phyloP scores from a whole-genome alignment of 306 rosid species.

The Chamaecrista fasciculata region DNA sequence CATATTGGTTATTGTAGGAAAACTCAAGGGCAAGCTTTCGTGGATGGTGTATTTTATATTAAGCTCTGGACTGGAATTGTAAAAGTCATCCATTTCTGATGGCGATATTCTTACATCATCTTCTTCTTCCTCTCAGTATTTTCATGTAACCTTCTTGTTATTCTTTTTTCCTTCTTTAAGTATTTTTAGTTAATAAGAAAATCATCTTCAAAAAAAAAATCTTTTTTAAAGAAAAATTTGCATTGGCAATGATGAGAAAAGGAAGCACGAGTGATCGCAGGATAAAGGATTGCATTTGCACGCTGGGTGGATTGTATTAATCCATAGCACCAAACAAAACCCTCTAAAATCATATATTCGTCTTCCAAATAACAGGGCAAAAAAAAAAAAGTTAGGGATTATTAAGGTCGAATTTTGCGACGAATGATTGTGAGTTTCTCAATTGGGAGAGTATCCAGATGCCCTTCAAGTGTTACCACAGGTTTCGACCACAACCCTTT shows the following conservation, averaged over 20 bases:
- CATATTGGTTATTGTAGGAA: conserved; percentile 16
- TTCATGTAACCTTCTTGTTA: conserved; percentile 9
- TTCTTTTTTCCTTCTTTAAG: not conserved
- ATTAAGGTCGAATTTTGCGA: conserved; percentile 29
- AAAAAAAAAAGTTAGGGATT: conserved; percentile 10
- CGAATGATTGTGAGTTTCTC: conserved; percentile 35
- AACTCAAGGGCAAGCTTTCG: conserved; percentile 5
- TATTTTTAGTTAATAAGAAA: too few species aligned
- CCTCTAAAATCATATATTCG: conserved; percentile 33
- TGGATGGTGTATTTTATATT: not conserved
- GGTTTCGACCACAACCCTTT: conserved; percentile 25
- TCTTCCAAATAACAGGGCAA: conserved; percentile 26
- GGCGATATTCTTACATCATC: not conserved
- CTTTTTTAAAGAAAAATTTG: conserved; percentile 25
- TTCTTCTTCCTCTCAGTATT: not conserved
- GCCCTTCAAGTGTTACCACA: not conserved
- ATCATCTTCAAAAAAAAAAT: too few species aligned
- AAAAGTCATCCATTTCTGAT: conserved; percentile 16
- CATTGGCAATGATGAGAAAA: conserved; percentile 62
- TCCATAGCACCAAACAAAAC: conserved; percentile 27
- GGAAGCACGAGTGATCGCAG: conserved; percentile 67
- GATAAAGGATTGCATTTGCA: conserved; percentile 72
- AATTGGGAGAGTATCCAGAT: conserved; percentile 26
- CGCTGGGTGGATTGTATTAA: conserved; percentile 72
- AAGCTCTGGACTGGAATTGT: not conserved